Base-by-base conservation (phyloP, 2,329 filamentous ascomycete genomes). In the Aspergillus caelatus region DNA sequence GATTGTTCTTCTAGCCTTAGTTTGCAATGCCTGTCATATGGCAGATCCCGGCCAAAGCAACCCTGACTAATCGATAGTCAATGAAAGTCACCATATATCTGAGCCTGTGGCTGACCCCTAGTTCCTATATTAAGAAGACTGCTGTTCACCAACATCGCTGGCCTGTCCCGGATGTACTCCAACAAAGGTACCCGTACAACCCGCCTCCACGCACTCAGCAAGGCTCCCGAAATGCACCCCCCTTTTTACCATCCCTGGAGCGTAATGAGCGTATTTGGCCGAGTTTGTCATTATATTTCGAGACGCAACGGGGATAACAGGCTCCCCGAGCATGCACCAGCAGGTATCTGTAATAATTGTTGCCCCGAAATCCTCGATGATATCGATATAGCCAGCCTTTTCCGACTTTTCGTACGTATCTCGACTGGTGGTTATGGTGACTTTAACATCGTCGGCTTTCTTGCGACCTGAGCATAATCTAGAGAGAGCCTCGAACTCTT, bases 281-380 rank as follows among this genome's bases (percentile, higher is more conserved):
- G 81, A 83, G 57, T 83, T 83, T 0, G 77, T 82, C 80, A 80
- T 77, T 60, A 83, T 77, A 1, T 68, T 73, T 3, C 68, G 67
- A 0, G 70, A 64, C 2, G 57, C 11, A 0, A 8, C 41, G 4
- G 72, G 73, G 10, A 83, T 77, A 0, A 79, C 67, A 0, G 81
- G 79, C 52, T 82, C 78, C 0, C 62, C 60, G 19, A 83, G 76
- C 78, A 83, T 81, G 64, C 81, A 83, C 81, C 81, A 83, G 59
- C 81, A 83, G 0, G 80, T 82, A 63, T 84, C 81, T 0, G 77
- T 82, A 14, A 83, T 69, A 5, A 82, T 58, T 26, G 72, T 68
- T 1, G 71, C 79, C 0, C 81, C 81, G 57, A 82, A 82, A 0
- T 16, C 39, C 16, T 78, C 69, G 2, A 83, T 45, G 8, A 57